Base-by-base conservation (phyloP, 2,329 filamentous ascomycete genomes). In the Penicillium griseofulvum region DNA sequence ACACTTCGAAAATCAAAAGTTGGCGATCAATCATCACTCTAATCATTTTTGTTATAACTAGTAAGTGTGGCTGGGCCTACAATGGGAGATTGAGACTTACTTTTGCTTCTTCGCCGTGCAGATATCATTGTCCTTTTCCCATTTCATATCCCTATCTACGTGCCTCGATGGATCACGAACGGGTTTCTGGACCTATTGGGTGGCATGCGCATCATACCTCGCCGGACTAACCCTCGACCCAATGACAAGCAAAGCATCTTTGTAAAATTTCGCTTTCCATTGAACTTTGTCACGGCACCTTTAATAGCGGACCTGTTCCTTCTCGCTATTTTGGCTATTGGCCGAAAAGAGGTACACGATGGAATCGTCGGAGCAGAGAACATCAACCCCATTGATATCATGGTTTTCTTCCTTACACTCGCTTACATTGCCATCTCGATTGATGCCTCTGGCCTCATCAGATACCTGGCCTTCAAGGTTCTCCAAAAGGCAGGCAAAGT, bases 401-500 rank as follows among this genome's bases (percentile, higher is more conserved):
- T 90, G 85, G 74, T 79, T 16, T 90, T 90, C 73, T 90, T 91
- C 73, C 76, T 90, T 41, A 88, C 86, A 0, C 69, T 89, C 41
- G 87, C 88, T 3, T 91, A 90, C 63, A 89, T 90, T 56, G 87
- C 88, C 44, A 89, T 91, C 43, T 90, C 87, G 0, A 88, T 90
- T 56, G 88, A 90, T 60, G 87, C 88, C 2, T 90, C 87, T 0
- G 88, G 88, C 4, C 76, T 90, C 16, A 89, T 90, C 64, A 77
- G 87, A 52, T 90, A 79, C 59, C 68, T 90, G 22, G 87, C 88
- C 0, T 89, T 88, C 76, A 87, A 83, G 57, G 87, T 90, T 0
- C 76, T 90, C 2, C 80, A 87, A 54, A 84, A 81, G 73, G 87
- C 85, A 45, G 87, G 87, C 4, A 80, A 84, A 56, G 80, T 81